phyloP scores from a whole-genome alignment of 805 yeast genomes.

The Isabelozyma pseudorhagii region DNA sequence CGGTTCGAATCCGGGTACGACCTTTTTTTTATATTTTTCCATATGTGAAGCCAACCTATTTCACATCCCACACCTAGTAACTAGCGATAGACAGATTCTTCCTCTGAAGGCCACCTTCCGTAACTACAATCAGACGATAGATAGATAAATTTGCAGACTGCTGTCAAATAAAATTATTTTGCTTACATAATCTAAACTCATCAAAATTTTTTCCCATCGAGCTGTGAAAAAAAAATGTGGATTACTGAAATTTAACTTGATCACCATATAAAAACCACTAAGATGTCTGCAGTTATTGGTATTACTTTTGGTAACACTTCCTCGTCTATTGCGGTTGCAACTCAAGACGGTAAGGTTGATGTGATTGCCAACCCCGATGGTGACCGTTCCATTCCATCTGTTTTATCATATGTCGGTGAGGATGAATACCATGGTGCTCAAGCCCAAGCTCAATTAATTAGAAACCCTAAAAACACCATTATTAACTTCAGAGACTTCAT shows the following conservation, averaged over 20 bases:
- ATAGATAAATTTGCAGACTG: no score
- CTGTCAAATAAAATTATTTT: no score
- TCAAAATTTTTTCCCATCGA: neutral
- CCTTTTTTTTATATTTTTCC: constrained; percentile 32
- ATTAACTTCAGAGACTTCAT: constrained; percentile 91
- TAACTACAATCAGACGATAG: no score
- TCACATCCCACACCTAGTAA: no score
- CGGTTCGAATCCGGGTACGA: constrained; percentile 85
- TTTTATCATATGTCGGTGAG: constrained; percentile 83
- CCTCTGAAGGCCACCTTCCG: no score
- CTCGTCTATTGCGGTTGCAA: constrained; percentile 87
- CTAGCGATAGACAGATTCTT: no score
- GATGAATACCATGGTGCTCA: constrained; percentile 98
- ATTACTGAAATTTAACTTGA: no score
- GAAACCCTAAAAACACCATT: constrained; percentile 85
- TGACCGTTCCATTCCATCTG: constrained; percentile 94
- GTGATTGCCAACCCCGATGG: constrained; percentile 99
- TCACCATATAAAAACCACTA: neutral
- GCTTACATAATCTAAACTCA: neutral
- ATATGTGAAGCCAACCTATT: no score
- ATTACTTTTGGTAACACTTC: constrained; percentile 95
- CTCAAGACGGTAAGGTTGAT: constrained; percentile 85
- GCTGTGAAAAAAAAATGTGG: no score
- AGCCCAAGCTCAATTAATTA: constrained; percentile 86
- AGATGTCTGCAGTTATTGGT: constrained; percentile 69